These are phyloP conservation scores for Quercus agrifolia DNA, from an alignment of 306 rosid genomes.

Conservation along the genomic window DNA sequence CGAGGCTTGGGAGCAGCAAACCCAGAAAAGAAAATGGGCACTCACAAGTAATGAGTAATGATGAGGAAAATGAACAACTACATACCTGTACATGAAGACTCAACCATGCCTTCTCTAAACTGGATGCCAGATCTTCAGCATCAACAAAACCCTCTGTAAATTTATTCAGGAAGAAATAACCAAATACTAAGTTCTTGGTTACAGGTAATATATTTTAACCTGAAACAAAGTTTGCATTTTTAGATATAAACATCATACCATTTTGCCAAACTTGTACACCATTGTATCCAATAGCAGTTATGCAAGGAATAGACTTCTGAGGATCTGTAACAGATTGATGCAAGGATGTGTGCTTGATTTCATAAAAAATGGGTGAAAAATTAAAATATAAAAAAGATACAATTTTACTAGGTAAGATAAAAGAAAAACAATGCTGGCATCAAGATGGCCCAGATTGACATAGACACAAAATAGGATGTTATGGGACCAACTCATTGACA, in stretches of 20 bases:
- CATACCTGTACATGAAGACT: slow-evolving; percentile 52
- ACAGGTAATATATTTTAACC: background rate
- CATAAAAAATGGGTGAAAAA: background rate
- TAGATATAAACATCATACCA: slow-evolving; percentile 29
- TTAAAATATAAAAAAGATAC: background rate
- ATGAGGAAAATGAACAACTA: background rate
- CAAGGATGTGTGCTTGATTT: slow-evolving; percentile 24
- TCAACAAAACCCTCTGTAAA: slow-evolving; percentile 41
- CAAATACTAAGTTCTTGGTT: background rate
- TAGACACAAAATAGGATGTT: background rate
- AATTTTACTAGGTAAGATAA: background rate
- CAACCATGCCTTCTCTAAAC: slow-evolving; percentile 59
- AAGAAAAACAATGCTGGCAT: background rate
- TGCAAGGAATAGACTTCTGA: slow-evolving; percentile 44
- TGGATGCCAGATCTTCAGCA: slow-evolving; percentile 47
- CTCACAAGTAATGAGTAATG: background rate
- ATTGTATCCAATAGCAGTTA: slow-evolving; percentile 52
- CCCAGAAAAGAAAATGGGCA: background rate
- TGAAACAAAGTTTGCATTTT: background rate
- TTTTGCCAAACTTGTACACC: slow-evolving; percentile 57
- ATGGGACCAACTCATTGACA: background rate
- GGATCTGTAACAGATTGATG: slow-evolving; percentile 43
- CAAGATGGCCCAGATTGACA: background rate
- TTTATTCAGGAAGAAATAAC: background rate
- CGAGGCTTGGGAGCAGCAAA: background rate